Percentiles rank a stretch among this genome's conserved stretches.
Conservation (phyloP, 2,329 filamentous ascomycete genomes). For the Sporothrix humicola region DNA sequence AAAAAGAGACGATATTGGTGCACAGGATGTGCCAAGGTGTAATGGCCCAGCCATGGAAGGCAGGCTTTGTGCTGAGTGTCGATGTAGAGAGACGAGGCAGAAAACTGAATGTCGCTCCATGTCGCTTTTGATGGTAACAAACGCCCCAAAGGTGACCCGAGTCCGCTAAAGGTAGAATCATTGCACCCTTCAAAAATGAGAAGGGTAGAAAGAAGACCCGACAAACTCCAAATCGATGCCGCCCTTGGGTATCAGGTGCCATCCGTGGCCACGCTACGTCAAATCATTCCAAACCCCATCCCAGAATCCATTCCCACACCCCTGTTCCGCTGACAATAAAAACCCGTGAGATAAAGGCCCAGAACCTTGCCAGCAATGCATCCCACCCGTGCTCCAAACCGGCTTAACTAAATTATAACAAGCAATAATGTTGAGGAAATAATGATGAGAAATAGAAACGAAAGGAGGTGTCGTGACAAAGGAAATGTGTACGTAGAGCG, state of each 20-base stretch:
- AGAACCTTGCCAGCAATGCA: constrained; percentile 18
- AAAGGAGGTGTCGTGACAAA: neutral
- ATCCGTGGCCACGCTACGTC: neutral
- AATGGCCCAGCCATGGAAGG: neutral
- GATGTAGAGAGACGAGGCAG: neutral
- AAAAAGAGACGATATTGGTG: neutral
- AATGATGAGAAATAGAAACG: neutral
- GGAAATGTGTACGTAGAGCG: neutral
- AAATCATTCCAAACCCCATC: neutral
- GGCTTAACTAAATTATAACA: neutral
- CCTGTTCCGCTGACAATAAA: neutral
- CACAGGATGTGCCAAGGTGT: neutral
- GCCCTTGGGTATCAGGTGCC: neutral
- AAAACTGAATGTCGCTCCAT: too few relatives aligned
- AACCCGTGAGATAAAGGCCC: neutral
- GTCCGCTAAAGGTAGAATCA: neutral
- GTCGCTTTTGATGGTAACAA: neutral
- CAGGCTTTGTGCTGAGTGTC: neutral
- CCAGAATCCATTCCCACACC: neutral
- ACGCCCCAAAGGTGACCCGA: neutral
- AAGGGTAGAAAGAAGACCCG: neutral
- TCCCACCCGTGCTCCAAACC: neutral
- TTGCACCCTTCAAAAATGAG: neutral
- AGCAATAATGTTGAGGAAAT: neutral
- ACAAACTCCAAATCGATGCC: neutral